Conservation (phyloP, 441 rosid species). For the Erysimum cheiri region DNA sequence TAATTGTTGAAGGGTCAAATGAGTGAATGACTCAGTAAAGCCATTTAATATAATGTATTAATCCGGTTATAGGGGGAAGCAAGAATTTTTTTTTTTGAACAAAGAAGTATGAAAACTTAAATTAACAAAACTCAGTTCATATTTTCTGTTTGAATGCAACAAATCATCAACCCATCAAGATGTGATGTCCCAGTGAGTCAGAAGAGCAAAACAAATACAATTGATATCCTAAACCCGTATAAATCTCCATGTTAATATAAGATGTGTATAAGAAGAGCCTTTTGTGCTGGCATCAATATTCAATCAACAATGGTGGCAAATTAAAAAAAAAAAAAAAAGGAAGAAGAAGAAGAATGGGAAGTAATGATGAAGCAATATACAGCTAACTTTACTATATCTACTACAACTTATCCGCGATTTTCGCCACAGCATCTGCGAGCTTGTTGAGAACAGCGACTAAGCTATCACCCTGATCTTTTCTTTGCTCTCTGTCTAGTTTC, state of each 20-base stretch:
- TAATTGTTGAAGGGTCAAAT: not conserved
- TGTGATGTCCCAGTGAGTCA: conserved; percentile 27
- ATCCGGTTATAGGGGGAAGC: not conserved
- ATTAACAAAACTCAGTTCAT: not conserved
- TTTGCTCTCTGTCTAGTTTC: conserved; percentile 85
- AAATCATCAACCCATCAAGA: conserved; percentile 2
- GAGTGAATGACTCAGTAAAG: not conserved
- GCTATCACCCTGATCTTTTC: conserved; percentile 72
- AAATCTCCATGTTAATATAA: conserved; percentile 34
- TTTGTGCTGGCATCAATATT: conserved; percentile 22
- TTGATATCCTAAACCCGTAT: conserved; percentile 23
- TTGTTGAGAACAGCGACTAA: conserved; percentile 82
- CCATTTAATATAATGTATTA: not conserved
- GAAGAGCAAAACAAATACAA: not conserved
- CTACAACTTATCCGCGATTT: conserved; percentile 94
- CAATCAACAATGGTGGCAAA: conserved; percentile 32
- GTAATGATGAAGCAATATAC: conserved; percentile 19
- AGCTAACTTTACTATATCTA: conserved; percentile 46
- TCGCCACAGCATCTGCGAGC: conserved; percentile 88
- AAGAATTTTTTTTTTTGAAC: too few species aligned
- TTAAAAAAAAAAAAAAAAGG: not conserved
- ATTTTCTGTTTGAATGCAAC: not conserved
- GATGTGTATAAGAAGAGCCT: conserved; percentile 11
- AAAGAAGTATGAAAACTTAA: not conserved
- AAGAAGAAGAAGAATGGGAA: conserved; percentile 20